Evolutionary conservation across 371 early-diverging fungal species (phyloP).

Genomic region (Mortierella sp.): DNA sequence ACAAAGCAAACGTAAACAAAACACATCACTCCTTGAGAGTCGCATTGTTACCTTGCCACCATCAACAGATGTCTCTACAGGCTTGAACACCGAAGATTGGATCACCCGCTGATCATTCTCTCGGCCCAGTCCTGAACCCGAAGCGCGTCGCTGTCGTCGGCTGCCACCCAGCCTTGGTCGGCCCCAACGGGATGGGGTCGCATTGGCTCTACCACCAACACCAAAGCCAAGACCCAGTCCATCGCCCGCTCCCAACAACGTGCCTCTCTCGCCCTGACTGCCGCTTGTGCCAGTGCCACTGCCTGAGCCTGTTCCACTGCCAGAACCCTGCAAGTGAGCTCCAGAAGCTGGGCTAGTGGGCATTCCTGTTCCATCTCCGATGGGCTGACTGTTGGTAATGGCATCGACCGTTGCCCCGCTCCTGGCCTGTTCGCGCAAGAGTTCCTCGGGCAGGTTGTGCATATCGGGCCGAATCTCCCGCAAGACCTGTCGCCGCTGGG

Average conservation of each 20-base stretch:
- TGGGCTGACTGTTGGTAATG: constrained; percentile 8
- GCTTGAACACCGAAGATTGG: constrained; percentile 45
- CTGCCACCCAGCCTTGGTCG: constrained; percentile 1
- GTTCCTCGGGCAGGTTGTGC: constrained; percentile 44
- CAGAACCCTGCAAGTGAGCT: not conserved
- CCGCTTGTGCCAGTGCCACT: constrained; percentile 6
- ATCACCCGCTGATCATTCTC: constrained; percentile 47
- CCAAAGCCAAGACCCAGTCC: constrained; percentile 48
- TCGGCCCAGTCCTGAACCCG: constrained; percentile 35
- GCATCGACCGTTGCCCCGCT: constrained; percentile 41
- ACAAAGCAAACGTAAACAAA: not conserved
- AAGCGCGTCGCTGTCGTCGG: constrained; percentile 35
- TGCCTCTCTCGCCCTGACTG: constrained; percentile 25
- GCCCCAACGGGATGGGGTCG: constrained; percentile 26
- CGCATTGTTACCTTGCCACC: constrained; percentile 28
- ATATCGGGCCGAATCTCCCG: constrained; percentile 49
- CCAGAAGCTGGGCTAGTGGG: not conserved
- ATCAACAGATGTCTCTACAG: constrained; percentile 26
- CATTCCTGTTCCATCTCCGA: constrained; percentile 11
- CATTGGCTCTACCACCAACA: constrained; percentile 36
- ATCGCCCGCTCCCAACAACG: constrained; percentile 39
- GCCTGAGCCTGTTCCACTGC: constrained; percentile 2
- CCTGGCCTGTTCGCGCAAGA: constrained; percentile 46
- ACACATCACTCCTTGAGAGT: not conserved
- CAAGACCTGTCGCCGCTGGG: constrained; percentile 35